Conservation (phyloP, 2,329 filamentous ascomycete species). For the Monosporascus sp. region DNA sequence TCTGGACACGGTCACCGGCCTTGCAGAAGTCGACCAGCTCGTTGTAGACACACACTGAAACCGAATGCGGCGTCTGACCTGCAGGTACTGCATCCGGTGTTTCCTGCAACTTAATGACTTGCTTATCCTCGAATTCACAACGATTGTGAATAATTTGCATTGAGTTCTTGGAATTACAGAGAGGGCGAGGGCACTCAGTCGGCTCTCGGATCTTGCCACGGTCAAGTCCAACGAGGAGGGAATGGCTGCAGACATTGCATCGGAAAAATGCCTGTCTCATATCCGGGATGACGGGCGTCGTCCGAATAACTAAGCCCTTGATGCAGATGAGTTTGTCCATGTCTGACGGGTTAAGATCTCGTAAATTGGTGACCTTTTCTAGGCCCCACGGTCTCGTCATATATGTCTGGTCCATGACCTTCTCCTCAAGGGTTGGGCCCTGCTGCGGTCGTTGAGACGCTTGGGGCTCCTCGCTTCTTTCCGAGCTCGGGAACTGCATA, state of each 20-base stretch:
- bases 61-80: constrained; percentile 94
- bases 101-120: constrained; percentile 97
- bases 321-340: constrained; percentile 95
- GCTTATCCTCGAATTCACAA: constrained; percentile 92
- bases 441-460: constrained; percentile 39
- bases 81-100: constrained; percentile 92
- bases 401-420: constrained; percentile 75
- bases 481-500: constrained; percentile 74
- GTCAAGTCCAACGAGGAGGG: constrained; percentile 84
- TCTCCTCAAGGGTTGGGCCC: constrained; percentile 64
- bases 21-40: constrained; percentile 97
- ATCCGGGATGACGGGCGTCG: constrained; percentile 93
- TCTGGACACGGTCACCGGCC: constrained; percentile 89
- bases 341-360: constrained; percentile 89
- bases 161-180: constrained; percentile 82
- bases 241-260: constrained; percentile 89
- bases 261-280: constrained; percentile 99
- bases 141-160: constrained; percentile 99
- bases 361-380: constrained; percentile 81
- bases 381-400: constrained; percentile 86
- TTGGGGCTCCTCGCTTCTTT: constrained; percentile 51
- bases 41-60: constrained; percentile 93
- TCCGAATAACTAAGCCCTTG: constrained; percentile 92
- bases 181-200: constrained; percentile 76
- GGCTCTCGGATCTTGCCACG: constrained; percentile 95